phyloP scores from a whole-genome alignment of 106 monocot species.

The Dendrobium huoshanense region DNA sequence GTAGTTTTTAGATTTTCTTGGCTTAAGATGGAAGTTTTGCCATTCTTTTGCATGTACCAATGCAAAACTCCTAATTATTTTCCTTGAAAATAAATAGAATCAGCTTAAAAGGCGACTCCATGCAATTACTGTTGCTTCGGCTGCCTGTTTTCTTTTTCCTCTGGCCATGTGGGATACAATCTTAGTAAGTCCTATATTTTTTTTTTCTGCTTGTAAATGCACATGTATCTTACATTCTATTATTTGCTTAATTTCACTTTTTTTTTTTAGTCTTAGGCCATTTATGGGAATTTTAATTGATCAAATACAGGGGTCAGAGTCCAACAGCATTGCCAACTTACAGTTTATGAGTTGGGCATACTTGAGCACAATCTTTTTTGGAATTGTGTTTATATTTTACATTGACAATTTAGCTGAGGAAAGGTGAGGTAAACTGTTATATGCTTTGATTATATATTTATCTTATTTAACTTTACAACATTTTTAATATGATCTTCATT shows the following conservation, averaged over 20 bases:
- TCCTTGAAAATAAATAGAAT: conserved; percentile 46
- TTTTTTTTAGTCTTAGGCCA: conserved; percentile 6
- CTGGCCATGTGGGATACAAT: conserved; percentile 88
- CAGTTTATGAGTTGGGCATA: conserved; percentile 85
- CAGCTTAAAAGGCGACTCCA: conserved; percentile 94
- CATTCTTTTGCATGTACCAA: not conserved
- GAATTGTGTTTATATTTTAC: conserved; percentile 86
- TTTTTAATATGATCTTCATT: not conserved
- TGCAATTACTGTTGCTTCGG: conserved; percentile 89
- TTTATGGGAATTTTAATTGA: conserved; percentile 10
- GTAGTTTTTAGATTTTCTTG: not conserved
- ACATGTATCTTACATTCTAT: not conserved
- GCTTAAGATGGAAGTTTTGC: not conserved
- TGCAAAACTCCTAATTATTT: not conserved
- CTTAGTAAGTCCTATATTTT: conserved; percentile 43
- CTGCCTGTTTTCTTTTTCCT: conserved; percentile 96
- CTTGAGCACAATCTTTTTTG: conserved; percentile 81
- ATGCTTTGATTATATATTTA: not conserved
- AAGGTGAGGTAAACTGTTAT: conserved; percentile 36
- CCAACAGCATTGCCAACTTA: conserved; percentile 48
- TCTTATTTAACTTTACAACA: not conserved
- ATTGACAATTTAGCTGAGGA: conserved; percentile 94
- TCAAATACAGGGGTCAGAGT: conserved; percentile 63
- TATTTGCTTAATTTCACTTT: not conserved
- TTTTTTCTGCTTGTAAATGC: not conserved